phyloP scores from a whole-genome alignment of 1,284 basidiomycete genomes.

The Leucoagaricus sp. region DNA sequence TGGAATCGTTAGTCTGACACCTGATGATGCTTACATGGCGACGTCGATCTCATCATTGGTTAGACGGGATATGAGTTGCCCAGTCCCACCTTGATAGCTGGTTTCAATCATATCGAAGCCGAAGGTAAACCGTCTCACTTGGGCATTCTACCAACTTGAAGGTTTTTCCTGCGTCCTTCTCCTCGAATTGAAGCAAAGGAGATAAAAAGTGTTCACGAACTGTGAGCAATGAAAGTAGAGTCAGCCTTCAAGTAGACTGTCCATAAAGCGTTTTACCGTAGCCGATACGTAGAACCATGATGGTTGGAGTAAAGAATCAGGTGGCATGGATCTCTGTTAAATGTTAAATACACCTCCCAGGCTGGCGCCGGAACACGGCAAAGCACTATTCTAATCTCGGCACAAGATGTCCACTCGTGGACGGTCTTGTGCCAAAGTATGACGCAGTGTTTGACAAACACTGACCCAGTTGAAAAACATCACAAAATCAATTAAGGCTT shows the following conservation, averaged over 20 bases:
- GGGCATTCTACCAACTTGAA: constrained; percentile 90
- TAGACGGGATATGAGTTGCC: constrained; percentile 84
- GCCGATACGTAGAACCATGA: constrained; percentile 46
- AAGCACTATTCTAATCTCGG: too few relatives aligned
- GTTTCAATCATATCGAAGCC: too few relatives aligned
- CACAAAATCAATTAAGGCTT: too few relatives aligned
- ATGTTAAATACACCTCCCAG: too few relatives aligned
- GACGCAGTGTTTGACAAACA: too few relatives aligned
- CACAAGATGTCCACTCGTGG: too few relatives aligned
- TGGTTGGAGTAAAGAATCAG: neutral
- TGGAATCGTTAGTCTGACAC: neutral
- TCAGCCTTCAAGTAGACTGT: neutral
- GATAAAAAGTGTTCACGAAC: constrained; percentile 92
- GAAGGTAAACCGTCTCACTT: too few relatives aligned
- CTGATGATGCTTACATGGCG: constrained; percentile 63
- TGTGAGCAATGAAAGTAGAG: too few relatives aligned
- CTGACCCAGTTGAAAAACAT: too few relatives aligned
- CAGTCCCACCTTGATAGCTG: constrained; percentile 81
- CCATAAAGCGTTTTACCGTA: constrained; percentile 35
- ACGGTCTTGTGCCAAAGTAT: too few relatives aligned
- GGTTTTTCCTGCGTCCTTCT: constrained; percentile 64
- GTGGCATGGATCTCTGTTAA: too few relatives aligned
- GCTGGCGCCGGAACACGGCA: too few relatives aligned
- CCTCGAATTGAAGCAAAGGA: constrained; percentile 79
- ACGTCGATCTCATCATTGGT: constrained; percentile 87